Evolutionary conservation across 2,329 filamentous ascomycete species (phyloP).

Genomic region (Colletotrichum sp.): DNA sequence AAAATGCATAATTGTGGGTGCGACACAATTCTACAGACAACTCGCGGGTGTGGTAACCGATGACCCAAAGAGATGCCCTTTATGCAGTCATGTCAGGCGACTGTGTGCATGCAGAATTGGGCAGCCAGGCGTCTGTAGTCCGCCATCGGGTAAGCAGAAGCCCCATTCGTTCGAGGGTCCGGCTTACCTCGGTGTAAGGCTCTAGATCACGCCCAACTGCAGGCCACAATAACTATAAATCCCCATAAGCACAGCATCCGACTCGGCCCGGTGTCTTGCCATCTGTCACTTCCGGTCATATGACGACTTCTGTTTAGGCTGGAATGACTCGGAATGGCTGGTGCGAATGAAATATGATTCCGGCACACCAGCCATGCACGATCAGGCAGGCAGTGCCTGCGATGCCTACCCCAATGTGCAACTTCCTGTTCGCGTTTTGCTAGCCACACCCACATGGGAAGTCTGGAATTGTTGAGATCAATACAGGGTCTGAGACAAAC

Average conservation of each 20-base stretch:
- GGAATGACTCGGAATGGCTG: not conserved
- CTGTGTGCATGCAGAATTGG: not conserved
- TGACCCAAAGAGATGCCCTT: not conserved
- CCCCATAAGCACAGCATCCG: not conserved
- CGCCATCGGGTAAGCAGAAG: not conserved
- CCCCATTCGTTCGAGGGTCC: not conserved
- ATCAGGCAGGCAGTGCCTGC: not conserved
- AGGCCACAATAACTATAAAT: not conserved
- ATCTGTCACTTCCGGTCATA: not conserved
- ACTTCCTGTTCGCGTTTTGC: not conserved
- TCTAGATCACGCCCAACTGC: not conserved
- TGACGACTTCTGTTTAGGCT: not conserved
- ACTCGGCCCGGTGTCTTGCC: not conserved
- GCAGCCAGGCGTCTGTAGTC: not conserved
- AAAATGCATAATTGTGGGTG: not conserved
- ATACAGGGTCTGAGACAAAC: not conserved
- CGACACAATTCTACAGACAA: not conserved
- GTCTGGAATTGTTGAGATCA: not conserved
- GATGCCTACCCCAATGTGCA: not conserved
- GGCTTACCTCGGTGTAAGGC: not conserved
- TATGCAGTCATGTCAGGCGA: not conserved
- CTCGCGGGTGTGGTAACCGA: not conserved
- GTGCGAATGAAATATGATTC: not conserved
- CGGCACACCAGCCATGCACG: not conserved
- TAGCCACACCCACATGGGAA: not conserved